These are phyloP conservation scores for Salix koriyanagi DNA, from an alignment of 345 rosid genomes.

Conservation along the genomic window DNA sequence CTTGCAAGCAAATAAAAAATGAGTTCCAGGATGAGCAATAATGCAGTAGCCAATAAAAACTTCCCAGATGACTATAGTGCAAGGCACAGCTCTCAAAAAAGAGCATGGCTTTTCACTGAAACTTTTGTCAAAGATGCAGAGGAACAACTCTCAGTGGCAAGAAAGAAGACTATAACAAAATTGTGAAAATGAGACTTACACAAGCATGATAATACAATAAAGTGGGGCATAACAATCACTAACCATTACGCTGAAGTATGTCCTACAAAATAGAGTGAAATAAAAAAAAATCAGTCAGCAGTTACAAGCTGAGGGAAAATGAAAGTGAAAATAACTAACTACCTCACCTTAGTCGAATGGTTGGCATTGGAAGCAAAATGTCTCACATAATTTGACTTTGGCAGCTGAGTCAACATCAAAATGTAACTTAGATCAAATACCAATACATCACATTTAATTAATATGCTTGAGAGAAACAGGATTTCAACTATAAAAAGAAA, in stretches of 20 bases:
- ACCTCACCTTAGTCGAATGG: constrained; percentile 30
- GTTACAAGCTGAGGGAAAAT: neutral
- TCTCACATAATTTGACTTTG: constrained; percentile 22
- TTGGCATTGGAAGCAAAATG: constrained; percentile 21
- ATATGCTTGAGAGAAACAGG: neutral
- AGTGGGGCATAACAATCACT: constrained; percentile 19
- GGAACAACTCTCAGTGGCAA: neutral
- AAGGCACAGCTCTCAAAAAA: neutral
- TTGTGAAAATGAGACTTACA: neutral
- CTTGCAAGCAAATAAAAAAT: neutral
- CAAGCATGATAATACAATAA: neutral
- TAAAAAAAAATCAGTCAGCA: constrained; percentile 23
- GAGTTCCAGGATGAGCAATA: neutral
- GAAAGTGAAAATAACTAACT: neutral
- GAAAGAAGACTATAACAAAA: neutral
- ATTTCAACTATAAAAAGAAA: neutral
- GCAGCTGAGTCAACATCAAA: constrained; percentile 29
- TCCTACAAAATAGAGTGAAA: constrained; percentile 40
- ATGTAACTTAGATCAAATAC: neutral
- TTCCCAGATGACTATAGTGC: neutral
- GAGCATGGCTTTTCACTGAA: neutral
- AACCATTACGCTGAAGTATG: constrained; percentile 47
- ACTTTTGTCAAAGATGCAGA: neutral
- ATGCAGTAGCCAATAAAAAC: neutral
- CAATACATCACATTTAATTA: neutral